A percentile compares a stretch with the other conserved stretches of the same genome.
Evolutionary conservation across 1,284 basidiomycete species (phyloP).

Genomic region (Fistulina hepatica): DNA sequence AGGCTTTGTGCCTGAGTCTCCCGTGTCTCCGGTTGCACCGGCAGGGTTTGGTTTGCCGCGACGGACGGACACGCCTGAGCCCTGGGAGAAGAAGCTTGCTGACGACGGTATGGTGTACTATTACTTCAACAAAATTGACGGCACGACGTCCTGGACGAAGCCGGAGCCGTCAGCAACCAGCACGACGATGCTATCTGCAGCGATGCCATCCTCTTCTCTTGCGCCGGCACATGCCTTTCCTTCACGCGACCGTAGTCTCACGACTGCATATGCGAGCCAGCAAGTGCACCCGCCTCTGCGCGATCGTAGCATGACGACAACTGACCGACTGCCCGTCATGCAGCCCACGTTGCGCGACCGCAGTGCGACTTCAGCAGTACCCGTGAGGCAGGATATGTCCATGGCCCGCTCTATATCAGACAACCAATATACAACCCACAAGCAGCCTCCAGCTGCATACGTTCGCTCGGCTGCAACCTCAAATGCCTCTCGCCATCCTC

Average conservation of each 20-base stretch:
- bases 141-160: conserved; percentile 56
- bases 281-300: too few species aligned
- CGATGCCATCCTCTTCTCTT: conserved; percentile 12
- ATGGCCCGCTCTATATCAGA: too few species aligned
- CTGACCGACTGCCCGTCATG: too few species aligned
- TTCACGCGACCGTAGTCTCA: conserved; percentile 24
- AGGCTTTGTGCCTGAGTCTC: conserved; percentile 10
- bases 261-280: too few species aligned
- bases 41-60: conserved; percentile 53
- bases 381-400: too few species aligned
- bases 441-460: too few species aligned
- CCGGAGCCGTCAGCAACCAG: conserved; percentile 33
- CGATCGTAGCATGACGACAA: too few species aligned
- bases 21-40: conserved; percentile 14
- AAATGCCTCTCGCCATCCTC: too few species aligned
- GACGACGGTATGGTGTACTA: conserved; percentile 81
- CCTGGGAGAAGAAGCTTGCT: conserved; percentile 69
- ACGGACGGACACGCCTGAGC: conserved; percentile 54
- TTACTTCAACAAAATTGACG: conserved; percentile 67
- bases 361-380: too few species aligned
- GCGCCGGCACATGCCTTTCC: conserved; percentile 24
- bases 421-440: too few species aligned
- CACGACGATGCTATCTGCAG: not conserved
- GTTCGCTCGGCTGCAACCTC: too few species aligned
- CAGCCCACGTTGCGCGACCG: too few species aligned